phyloP scores from a whole-genome alignment of 2,329 filamentous ascomycete species.

The Amauroascus verrucosus region DNA sequence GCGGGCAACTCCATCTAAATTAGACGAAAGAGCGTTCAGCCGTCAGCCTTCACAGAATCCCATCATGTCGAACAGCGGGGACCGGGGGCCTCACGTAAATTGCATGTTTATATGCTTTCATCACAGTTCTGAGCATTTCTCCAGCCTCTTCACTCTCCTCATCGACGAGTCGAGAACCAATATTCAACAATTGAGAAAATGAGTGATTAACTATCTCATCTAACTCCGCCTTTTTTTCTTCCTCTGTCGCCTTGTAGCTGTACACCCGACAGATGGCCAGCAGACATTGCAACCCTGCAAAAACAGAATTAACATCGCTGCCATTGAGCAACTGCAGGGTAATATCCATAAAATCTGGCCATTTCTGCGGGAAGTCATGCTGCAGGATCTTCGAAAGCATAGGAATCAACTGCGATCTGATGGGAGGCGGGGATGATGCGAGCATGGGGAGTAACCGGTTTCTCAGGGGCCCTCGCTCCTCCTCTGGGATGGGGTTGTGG shows the following conservation, averaged over 20 bases:
- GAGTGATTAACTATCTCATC: conserved; percentile 87
- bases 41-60: not conserved
- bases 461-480: conserved; percentile 78
- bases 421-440: conserved; percentile 64
- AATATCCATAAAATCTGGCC: conserved; percentile 90
- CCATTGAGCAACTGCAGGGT: conserved; percentile 80
- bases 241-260: conserved; percentile 76
- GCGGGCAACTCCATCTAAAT: conserved; percentile 71
- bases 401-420: conserved; percentile 87
- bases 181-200: conserved; percentile 76
- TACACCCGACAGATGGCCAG: conserved; percentile 92
- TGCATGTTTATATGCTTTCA: conserved; percentile 97
- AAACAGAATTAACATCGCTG: conserved; percentile 75
- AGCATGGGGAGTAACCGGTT: conserved; percentile 82
- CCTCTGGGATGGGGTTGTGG: conserved; percentile 68
- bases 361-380: conserved; percentile 86
- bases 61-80: not conserved
- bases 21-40: not conserved
- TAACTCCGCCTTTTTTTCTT: conserved; percentile 61
- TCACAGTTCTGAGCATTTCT: conserved; percentile 88
- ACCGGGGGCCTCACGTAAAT: conserved; percentile 61
- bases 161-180: conserved; percentile 79
- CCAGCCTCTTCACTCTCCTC: conserved; percentile 90
- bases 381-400: conserved; percentile 93
- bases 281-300: conserved; percentile 87